phyloP scores from a whole-genome alignment of 179 eudicot species.

The Camellia oleifera region DNA sequence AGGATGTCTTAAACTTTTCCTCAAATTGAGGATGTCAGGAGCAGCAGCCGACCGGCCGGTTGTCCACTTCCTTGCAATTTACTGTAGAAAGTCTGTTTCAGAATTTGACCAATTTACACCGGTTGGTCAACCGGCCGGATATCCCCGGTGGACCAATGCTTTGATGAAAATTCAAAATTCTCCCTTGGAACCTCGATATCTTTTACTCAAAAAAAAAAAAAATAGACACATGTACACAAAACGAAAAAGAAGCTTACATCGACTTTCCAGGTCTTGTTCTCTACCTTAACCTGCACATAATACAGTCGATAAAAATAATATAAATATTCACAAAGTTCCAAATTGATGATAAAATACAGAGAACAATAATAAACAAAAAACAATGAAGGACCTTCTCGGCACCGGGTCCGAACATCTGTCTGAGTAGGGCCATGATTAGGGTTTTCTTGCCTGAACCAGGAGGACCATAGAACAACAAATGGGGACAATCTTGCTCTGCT shows the following conservation, averaged over 20 bases:
- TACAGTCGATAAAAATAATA: background rate
- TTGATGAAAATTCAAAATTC: too few species aligned
- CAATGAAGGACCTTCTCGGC: constrained; percentile 64
- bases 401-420: constrained; percentile 85
- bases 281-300: constrained; percentile 74
- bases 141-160: too few species aligned
- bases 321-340: background rate
- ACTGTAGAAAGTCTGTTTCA: too few species aligned
- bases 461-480: constrained; percentile 88
- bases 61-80: too few species aligned
- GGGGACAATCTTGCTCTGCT: constrained; percentile 97
- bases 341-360: background rate
- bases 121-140: too few species aligned
- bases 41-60: too few species aligned
- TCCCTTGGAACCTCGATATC: too few species aligned
- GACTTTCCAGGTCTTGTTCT: constrained; percentile 89
- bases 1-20: too few species aligned
- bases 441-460: constrained; percentile 94
- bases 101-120: too few species aligned
- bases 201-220: background rate
- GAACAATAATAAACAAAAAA: background rate
- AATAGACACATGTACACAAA: too few species aligned
- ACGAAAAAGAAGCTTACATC: constrained; percentile 57
- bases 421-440: constrained; percentile 88
- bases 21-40: too few species aligned